Percentiles rank a stretch among this genome's conserved stretches.
phyloP scores from a whole-genome alignment of 441 rosid species.

The Jatropha multifida region DNA sequence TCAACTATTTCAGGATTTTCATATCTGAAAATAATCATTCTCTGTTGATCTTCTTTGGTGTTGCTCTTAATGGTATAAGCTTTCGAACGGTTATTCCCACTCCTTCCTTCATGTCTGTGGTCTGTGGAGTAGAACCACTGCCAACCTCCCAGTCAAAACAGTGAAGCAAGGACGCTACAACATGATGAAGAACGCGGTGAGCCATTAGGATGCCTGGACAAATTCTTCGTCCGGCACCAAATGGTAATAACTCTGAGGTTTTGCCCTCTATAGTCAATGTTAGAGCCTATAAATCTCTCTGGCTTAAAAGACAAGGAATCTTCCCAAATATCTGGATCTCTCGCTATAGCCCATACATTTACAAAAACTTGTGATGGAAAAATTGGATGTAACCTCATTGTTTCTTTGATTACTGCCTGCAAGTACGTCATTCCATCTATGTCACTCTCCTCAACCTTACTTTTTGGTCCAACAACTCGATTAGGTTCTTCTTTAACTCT shows the following conservation, averaged over 20 bases:
- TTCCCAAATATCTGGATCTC: not conserved
- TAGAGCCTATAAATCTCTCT: too few species aligned
- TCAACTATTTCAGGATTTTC: not conserved
- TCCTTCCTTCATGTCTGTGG: not conserved
- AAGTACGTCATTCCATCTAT: constrained; percentile 33
- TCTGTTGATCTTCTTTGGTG: not conserved
- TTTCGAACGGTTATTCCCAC: not conserved
- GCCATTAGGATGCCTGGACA: constrained; percentile 35
- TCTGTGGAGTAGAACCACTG: not conserved
- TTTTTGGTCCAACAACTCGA: constrained; percentile 11
- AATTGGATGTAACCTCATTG: too few species aligned
- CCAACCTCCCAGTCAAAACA: constrained; percentile 32
- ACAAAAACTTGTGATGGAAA: too few species aligned
- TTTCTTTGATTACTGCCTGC: constrained; percentile 41
- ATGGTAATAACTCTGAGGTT: constrained; percentile 32
- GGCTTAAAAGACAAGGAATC: too few species aligned
- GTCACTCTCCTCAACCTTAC: constrained; percentile 23
- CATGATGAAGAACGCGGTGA: constrained; percentile 23
- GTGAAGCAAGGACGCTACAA: constrained; percentile 32
- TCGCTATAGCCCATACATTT: too few species aligned
- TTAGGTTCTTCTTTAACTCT: constrained; percentile 19
- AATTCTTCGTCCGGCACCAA: constrained; percentile 36
- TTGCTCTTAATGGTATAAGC: not conserved
- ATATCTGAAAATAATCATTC: not conserved
- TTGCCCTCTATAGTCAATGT: constrained; percentile 3